Evolutionary conservation across 768 basidiomycete genomes (phyloP), one percentile per base, ranked within the genome.

Genomic region (Boletus rex-veris): DNA sequence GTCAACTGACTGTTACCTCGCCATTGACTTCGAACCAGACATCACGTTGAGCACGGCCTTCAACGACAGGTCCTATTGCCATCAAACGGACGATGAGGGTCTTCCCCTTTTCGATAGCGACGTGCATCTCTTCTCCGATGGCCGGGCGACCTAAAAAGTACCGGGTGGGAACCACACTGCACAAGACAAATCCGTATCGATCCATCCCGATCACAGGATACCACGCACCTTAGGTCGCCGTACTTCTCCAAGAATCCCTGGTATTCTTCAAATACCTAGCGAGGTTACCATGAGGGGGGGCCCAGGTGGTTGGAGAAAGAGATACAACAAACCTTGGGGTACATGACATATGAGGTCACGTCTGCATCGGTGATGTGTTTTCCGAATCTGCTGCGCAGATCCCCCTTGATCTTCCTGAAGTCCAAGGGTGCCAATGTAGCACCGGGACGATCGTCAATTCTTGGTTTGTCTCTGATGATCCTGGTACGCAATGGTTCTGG

Each of bases 21-120:
- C 94, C 94, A 64, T 96, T 96, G 55, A 96, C 90, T 78, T 98
- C 96, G 68, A 98, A 96, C 90, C 96, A 97, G 54, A 96, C 92
- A 70, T 98, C 95, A 64, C 96, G 86, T 65, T 92, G 90, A 21
- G 95, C 92, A 62, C 84, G 88, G 36, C 89, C 89, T 70, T 93
- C 86, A 48, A 96, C 88, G 50, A 98, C 89, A 53, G 93, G 90
- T 18, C 96, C 94, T 45, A 95, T 81, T 28, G 97, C 97, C 82
- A 99, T 88, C 64, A 98, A 80, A 63, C 93, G 89, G 70, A 99
- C 86, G 70, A 98, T 95, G 55, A 99, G 80, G 50, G 90, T 97
- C 80, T 98, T 98, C 38, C 97, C 97, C 72, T 90, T 84, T 74
- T 95, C 93, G 66, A 98, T 97, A 48, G 88, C 85, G 68, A 98